phyloP scores from a whole-genome alignment of 306 rosid genomes.

The Castanopsis chinensis region DNA sequence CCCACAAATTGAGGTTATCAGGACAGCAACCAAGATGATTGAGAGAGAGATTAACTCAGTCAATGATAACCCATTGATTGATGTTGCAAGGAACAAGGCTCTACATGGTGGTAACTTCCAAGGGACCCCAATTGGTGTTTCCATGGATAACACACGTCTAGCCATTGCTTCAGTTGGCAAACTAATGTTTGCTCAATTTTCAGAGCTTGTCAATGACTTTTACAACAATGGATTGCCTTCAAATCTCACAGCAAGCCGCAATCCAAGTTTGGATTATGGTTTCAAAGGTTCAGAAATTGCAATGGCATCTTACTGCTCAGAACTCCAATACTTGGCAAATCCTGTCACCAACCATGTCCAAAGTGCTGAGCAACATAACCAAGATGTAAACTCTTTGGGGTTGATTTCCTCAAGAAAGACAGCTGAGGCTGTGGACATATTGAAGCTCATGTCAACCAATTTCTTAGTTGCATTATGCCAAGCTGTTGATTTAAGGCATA shows the following conservation, averaged over 20 bases:
- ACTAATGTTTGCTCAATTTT: conserved; percentile 86
- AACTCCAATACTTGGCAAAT: conserved; percentile 81
- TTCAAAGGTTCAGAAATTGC: conserved; percentile 92
- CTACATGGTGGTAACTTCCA: conserved; percentile 92
- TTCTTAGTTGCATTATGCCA: conserved; percentile 80
- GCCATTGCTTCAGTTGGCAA: conserved; percentile 86
- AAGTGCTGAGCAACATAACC: conserved; percentile 96
- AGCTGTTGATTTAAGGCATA: conserved; percentile 78
- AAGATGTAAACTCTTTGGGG: conserved; percentile 90
- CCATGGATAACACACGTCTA: conserved; percentile 85
- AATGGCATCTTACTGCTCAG: conserved; percentile 96
- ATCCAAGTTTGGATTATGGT: conserved; percentile 90
- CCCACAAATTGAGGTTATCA: conserved; percentile 82
- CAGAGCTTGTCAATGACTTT: conserved; percentile 89
- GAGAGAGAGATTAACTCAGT: conserved; percentile 95
- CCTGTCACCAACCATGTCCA: conserved; percentile 95
- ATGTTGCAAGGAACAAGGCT: conserved; percentile 87
- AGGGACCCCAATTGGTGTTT: conserved; percentile 93
- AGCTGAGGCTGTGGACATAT: conserved; percentile 69
- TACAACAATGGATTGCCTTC: conserved; percentile 93
- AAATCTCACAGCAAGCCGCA: conserved; percentile 59
- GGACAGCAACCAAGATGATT: conserved; percentile 77
- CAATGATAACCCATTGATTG: conserved; percentile 87
- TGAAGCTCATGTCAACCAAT: conserved; percentile 87
- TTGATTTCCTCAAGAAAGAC: conserved; percentile 79